Evolutionary conservation across 345 rosid genomes (phyloP).

Genomic region (Eucalyptus viminalis): DNA sequence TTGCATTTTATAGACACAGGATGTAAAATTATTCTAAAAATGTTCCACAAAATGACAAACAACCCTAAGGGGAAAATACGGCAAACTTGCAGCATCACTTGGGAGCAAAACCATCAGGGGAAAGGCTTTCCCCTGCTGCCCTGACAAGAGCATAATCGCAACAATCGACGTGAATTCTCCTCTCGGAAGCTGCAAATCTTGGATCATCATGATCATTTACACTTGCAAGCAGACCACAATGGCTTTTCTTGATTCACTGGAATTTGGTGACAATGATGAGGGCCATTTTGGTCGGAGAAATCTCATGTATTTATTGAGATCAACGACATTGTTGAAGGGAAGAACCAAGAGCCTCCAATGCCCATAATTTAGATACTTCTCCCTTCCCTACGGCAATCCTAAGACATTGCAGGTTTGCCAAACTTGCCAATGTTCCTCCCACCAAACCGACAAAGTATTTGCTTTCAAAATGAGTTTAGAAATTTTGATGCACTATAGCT

Average conservation of each 20-base stretch:
- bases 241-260: too few species aligned
- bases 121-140: neutral
- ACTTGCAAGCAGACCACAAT: neutral
- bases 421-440: neutral
- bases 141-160: neutral
- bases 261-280: neutral
- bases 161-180: neutral
- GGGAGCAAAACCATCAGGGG: neutral
- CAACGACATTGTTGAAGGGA: neutral
- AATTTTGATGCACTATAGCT: neutral
- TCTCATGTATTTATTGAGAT: neutral
- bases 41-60: neutral
- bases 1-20: too few species aligned
- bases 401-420: neutral
- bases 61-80: neutral
- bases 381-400: neutral
- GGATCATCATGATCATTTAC: neutral
- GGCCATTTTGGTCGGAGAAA: neutral
- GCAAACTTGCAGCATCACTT: neutral
- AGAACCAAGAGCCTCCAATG: neutral
- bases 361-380: neutral
- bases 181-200: neutral
- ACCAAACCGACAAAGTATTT: neutral
- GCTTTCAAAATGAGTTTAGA: too few species aligned
- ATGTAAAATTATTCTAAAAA: neutral